phyloP scores from a whole-genome alignment of 163 green algal species.

The Coccomyxa subellipsoidea region DNA sequence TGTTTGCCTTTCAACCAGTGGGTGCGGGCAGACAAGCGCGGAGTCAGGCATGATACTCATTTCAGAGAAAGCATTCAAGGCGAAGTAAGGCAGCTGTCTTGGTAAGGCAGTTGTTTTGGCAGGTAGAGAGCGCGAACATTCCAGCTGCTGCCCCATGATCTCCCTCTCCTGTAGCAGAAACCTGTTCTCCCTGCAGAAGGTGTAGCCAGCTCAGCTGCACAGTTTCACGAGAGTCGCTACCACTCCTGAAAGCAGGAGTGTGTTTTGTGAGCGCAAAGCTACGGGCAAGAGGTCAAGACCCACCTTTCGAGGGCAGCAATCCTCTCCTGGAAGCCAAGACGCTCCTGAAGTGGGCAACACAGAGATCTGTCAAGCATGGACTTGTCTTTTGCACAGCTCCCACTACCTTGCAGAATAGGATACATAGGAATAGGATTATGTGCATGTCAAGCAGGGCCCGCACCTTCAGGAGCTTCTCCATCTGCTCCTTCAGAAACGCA shows the following conservation, averaged over 20 bases:
- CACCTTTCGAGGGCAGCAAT: conserved; percentile 11
- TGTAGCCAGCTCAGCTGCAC: background rate
- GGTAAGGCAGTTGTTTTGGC: too few relatives aligned
- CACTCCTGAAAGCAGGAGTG: background rate
- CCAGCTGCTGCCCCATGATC: conserved; percentile 19
- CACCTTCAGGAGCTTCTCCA: conserved; percentile 7
- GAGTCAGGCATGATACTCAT: too few relatives aligned
- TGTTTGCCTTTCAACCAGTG: too few relatives aligned
- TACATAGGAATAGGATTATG: background rate
- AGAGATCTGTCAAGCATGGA: background rate
- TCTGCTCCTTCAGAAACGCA: background rate
- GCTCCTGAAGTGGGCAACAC: background rate
- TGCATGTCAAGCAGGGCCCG: background rate
- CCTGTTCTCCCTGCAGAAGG: conserved; percentile 27
- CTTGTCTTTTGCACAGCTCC: too few relatives aligned
- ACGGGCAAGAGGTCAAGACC: background rate
- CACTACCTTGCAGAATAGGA: too few relatives aligned
- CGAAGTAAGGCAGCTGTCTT: too few relatives aligned
- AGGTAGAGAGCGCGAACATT: conserved; percentile 1
- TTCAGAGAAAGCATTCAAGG: too few relatives aligned
- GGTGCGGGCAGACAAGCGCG: too few relatives aligned
- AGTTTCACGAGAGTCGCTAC: background rate
- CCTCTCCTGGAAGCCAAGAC: background rate
- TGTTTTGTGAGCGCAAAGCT: background rate
- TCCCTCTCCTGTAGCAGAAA: conserved; percentile 25